phyloP scores from a whole-genome alignment of 2,329 filamentous ascomycete species.

The Microthyrium microscopicum region DNA sequence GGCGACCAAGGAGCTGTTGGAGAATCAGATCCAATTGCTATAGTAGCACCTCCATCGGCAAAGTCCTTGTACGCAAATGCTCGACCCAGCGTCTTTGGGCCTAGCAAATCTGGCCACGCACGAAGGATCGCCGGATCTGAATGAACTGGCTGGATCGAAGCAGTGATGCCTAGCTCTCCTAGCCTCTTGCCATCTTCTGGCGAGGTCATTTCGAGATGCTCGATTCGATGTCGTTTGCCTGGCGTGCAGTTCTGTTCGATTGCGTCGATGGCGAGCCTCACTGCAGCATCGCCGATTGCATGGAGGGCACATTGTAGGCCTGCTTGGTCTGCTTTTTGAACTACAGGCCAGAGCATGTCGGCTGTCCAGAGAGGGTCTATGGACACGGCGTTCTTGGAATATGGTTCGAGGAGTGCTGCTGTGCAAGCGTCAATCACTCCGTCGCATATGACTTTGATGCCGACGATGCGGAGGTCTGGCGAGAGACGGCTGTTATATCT shows the following conservation, averaged over 20 bases:
- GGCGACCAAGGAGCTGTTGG: conserved; percentile 41
- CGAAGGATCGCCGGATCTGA: conserved; percentile 54
- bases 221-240: conserved; percentile 41
- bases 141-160: conserved; percentile 86
- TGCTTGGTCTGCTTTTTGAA: conserved; percentile 35
- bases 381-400: conserved; percentile 29
- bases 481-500: conserved; percentile 28
- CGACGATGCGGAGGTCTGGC: conserved; percentile 36
- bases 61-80: conserved; percentile 50
- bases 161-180: conserved; percentile 50
- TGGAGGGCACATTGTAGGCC: conserved; percentile 47
- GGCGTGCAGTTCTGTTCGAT: conserved; percentile 27
- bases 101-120: conserved; percentile 44
- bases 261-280: conserved; percentile 40
- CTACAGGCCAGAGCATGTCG: conserved; percentile 35
- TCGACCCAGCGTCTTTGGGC: conserved; percentile 34
- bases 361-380: conserved; percentile 39
- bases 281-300: conserved; percentile 46
- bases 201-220: conserved; percentile 45
- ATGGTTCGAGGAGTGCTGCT: conserved; percentile 42
- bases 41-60: conserved; percentile 29
- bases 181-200: conserved; percentile 39
- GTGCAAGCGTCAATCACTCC: conserved; percentile 51
- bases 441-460: conserved; percentile 49
- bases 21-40: conserved; percentile 43